Conservation (phyloP, 208 protist genomes). For the Trypanosoma avium region DNA sequence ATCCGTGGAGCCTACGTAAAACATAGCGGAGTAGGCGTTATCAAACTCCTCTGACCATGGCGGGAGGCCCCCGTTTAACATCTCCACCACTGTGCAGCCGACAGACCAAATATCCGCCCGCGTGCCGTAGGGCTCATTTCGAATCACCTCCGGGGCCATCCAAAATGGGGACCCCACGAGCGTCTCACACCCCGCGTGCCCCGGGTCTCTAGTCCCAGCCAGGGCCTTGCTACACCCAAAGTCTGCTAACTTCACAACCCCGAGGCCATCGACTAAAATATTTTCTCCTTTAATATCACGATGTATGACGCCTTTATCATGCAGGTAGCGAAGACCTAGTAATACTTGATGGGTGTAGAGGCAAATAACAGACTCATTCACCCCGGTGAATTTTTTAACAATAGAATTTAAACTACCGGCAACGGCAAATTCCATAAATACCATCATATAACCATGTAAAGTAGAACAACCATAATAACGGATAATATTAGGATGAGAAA, state of each 20-base stretch:
- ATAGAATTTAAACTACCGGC: slow-evolving; percentile 83
- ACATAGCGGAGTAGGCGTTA: slow-evolving; percentile 81
- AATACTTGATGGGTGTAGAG: slow-evolving; percentile 81
- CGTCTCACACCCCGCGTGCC: slow-evolving; percentile 63
- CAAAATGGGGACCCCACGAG: slow-evolving; percentile 82
- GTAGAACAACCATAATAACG: slow-evolving; percentile 78
- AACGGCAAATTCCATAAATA: slow-evolving; percentile 92
- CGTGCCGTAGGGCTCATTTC: slow-evolving; percentile 77
- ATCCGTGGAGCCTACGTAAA: slow-evolving; percentile 70
- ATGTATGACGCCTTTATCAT: slow-evolving; percentile 70
- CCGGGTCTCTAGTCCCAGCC: slow-evolving; percentile 54
- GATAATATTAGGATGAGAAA: slow-evolving; percentile 85
- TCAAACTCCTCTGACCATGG: slow-evolving; percentile 81
- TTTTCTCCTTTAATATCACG: slow-evolving; percentile 85
- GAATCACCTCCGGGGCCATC: slow-evolving; percentile 90
- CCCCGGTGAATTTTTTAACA: slow-evolving; percentile 66
- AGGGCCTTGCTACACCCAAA: slow-evolving; percentile 80
- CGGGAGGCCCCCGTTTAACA: slow-evolving; percentile 82
- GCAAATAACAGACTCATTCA: slow-evolving; percentile 75
- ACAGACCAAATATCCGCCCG: slow-evolving; percentile 93
- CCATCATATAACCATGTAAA: slow-evolving; percentile 65
- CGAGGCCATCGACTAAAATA: slow-evolving; percentile 72
- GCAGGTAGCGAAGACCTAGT: slow-evolving; percentile 63
- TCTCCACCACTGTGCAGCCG: slow-evolving; percentile 92
- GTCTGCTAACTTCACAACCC: slow-evolving; percentile 71